Percentiles rank a stretch among this genome's conserved stretches.
Conservation (phyloP, 2,329 filamentous ascomycete species). For the Colletotrichum siamense region DNA sequence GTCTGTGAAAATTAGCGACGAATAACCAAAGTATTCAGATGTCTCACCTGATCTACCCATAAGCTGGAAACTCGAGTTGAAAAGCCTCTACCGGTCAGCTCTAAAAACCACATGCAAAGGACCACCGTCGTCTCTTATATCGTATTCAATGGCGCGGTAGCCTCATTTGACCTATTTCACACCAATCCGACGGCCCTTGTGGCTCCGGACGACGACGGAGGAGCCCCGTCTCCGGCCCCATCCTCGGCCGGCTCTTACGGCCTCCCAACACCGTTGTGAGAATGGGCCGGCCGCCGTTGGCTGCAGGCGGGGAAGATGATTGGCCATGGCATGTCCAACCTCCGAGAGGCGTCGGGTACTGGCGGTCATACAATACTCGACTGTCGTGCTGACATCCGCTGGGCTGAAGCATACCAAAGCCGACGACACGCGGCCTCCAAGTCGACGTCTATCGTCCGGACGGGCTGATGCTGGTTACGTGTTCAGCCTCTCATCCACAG, state of each 20-base stretch:
- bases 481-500: not conserved
- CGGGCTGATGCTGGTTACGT: not conserved
- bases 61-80: not conserved
- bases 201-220: not conserved
- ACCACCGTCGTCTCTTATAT: not conserved
- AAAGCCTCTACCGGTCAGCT: not conserved
- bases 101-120: not conserved
- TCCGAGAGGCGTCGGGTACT: conserved; percentile 32
- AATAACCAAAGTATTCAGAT: not conserved
- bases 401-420: not conserved
- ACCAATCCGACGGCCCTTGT: no score
- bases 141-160: not conserved
- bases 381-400: not conserved
- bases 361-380: not conserved
- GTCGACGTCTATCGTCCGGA: not conserved
- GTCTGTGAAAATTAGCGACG: not conserved
- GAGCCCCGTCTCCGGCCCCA: not conserved
- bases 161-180: not conserved
- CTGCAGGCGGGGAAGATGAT: conserved; percentile 26
- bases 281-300: not conserved
- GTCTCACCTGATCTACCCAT: not conserved
- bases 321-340: conserved; percentile 25
- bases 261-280: not conserved
- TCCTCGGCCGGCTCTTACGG: not conserved
- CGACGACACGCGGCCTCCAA: not conserved